phyloP scores from a whole-genome alignment of 75 land plant species.

The Isoetes taiwanensis region DNA sequence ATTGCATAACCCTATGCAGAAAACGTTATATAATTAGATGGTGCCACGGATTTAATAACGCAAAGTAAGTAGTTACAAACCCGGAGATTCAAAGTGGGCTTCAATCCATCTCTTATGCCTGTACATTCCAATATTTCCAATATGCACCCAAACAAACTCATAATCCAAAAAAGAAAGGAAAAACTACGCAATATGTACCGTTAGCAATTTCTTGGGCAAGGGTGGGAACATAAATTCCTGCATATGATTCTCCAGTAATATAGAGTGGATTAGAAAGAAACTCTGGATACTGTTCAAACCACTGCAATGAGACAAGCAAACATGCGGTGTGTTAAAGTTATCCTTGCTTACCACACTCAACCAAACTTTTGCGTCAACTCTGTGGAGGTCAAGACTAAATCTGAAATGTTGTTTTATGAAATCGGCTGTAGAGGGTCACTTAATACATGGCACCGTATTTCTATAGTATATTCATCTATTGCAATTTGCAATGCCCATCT shows the following conservation, averaged over 20 bases:
- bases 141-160: not conserved
- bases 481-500: too few relatives aligned
- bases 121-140: slow-evolving; percentile 7
- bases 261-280: slow-evolving; percentile 58
- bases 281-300: slow-evolving; percentile 73
- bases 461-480: too few relatives aligned
- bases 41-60: not conserved
- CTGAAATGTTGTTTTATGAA: too few relatives aligned
- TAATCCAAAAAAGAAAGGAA: not conserved
- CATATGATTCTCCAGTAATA: slow-evolving; percentile 84
- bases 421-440: too few relatives aligned
- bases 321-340: too few relatives aligned
- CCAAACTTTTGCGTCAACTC: too few relatives aligned
- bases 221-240: slow-evolving; percentile 85
- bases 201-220: slow-evolving; percentile 45
- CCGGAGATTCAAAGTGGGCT: slow-evolving; percentile 68
- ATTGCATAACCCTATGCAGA: slow-evolving; percentile 73
- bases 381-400: too few relatives aligned
- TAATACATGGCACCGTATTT: too few relatives aligned
- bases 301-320: too few relatives aligned
- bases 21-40: not conserved
- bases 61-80: slow-evolving; percentile 14
- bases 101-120: slow-evolving; percentile 55
- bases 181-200: slow-evolving; percentile 28
- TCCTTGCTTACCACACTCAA: too few relatives aligned